Base-by-base conservation (phyloP, 805 yeast genomes). In the Ogataea pini region DNA sequence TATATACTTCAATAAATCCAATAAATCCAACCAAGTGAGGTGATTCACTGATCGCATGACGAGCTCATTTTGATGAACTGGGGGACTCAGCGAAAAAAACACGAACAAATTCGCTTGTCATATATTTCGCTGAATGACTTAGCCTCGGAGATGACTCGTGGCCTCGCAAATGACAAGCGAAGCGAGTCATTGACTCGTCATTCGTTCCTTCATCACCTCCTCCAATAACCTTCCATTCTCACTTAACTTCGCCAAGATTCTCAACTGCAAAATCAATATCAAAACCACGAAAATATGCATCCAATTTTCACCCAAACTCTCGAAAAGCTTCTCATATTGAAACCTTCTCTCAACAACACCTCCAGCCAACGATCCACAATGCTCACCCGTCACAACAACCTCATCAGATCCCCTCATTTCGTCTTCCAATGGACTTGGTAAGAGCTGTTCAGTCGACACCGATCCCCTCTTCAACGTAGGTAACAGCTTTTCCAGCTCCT, bases 401-500 rank as follows among this genome's bases (percentile, higher is more conserved):
- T 27, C 17, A 16, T 36, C 42, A n/a, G n/a, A 17, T 4, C 13
- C 29, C 36, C 18, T 28, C 20, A 7, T n/a, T 17, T 27, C 33
- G 17, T 39, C 33, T 13, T 16, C 42, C 25, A 39, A 3, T 18
- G 42, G 33, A 28, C 42, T 39, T 13, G 33, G 40, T 16, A 34
- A 20, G 10, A 43, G 25, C 27, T 19, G 16, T 17, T 25, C 38
- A 13, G 10, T 42, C 19, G 18, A 10, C 10, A 10, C 44, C 10
- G 29, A 10, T 2, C 20, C 25, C 3, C 25, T 42, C 43, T 44
- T 42, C 32, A 49, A 38, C 32, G 54, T 50, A 18, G 61, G 55
- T 13, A 63, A 42, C 10, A 52, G 46, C 18, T 52, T 49, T 19
- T 46, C 48, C 29, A 67, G 40, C 44, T 63, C 65, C 10, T 43